Percentiles rank a stretch among this genome's conserved stretches.
These are phyloP conservation scores for Alternaria ethzedia DNA, from an alignment of 2,329 filamentous ascomycete species.

Conservation along the genomic window DNA sequence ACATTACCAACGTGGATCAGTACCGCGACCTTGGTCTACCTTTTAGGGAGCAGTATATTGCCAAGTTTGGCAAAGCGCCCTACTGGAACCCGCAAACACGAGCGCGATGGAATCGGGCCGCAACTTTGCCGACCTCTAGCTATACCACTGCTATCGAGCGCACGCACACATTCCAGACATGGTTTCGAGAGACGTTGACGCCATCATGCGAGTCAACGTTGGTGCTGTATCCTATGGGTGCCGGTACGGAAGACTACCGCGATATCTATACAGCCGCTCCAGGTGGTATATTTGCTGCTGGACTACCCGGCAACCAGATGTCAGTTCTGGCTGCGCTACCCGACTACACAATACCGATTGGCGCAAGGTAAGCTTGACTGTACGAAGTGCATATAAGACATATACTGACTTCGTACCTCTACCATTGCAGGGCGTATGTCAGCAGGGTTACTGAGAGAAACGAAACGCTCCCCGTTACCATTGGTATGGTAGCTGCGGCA, in stretches of 20 bases:
- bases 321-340: constrained; percentile 13
- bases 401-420: not conserved
- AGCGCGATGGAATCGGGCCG: constrained; percentile 10
- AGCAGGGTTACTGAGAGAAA: constrained; percentile 12
- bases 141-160: constrained; percentile 8
- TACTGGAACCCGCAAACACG: constrained; percentile 19
- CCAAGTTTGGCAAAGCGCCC: constrained; percentile 12
- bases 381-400: not conserved
- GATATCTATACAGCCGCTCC: constrained; percentile 7
- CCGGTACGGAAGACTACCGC: constrained; percentile 11
- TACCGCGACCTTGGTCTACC: constrained; percentile 11
- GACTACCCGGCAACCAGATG: constrained; percentile 8
- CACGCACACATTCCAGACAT: constrained; percentile 5
- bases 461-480: constrained; percentile 17
- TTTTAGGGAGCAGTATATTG: constrained; percentile 9
- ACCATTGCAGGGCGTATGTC: not conserved
- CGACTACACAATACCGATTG: constrained; percentile 16
- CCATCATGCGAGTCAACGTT: constrained; percentile 14
- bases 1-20: constrained; percentile 21
- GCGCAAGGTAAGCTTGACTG: constrained; percentile 2
- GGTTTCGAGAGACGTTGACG: constrained; percentile 9
- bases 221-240: constrained; percentile 15
- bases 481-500: constrained; percentile 16
- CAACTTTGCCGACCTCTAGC: constrained; percentile 4
- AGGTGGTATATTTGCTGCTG: constrained; percentile 8